phyloP scores from a whole-genome alignment of 768 basidiomycete genomes.

The Gloeopeniophorella convolvens region DNA sequence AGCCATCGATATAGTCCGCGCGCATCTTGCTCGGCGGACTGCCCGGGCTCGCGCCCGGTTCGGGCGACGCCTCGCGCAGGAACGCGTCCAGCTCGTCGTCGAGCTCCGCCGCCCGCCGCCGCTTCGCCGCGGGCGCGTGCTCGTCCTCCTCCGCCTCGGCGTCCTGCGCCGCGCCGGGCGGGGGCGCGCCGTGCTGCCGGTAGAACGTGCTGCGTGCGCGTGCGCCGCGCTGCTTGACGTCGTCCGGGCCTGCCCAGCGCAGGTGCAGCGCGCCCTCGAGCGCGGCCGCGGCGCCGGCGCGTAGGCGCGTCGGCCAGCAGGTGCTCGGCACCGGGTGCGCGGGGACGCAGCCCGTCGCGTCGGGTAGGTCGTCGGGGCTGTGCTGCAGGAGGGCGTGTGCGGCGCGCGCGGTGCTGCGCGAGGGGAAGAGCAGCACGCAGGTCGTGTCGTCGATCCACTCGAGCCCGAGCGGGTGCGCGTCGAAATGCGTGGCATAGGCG shows the following conservation, averaged over 20 bases:
- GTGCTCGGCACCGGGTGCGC: conserved; percentile 67
- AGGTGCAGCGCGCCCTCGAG: conserved; percentile 60
- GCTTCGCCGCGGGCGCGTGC: conserved; percentile 22
- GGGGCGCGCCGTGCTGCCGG: conserved; percentile 60
- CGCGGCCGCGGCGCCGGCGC: conserved; percentile 67
- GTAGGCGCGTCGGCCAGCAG: conserved; percentile 75
- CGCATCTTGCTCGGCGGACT: conserved; percentile 59
- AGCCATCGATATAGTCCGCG: conserved; percentile 53
- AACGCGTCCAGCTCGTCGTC: conserved; percentile 69
- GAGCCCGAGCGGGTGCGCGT: conserved; percentile 63
- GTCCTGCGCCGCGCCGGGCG: conserved; percentile 56
- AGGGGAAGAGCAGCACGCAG: conserved; percentile 70
- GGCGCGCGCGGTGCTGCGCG: conserved; percentile 44
- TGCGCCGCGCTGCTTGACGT: conserved; percentile 76
- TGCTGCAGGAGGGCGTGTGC: conserved; percentile 50
- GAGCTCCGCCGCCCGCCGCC: conserved; percentile 36
- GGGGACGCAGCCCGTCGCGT: conserved; percentile 50
- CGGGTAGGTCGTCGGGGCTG: conserved; percentile 42
- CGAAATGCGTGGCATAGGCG: conserved; percentile 76
- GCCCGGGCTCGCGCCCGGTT: conserved; percentile 20
- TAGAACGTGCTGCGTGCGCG: conserved; percentile 72
- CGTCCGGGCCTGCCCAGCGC: conserved; percentile 67
- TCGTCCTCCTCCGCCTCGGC: conserved; percentile 26
- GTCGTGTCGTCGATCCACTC: conserved; percentile 87
- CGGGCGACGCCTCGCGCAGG: conserved; percentile 40